phyloP scores from a whole-genome alignment of 768 basidiomycete species.

The Lentinula edodes region DNA sequence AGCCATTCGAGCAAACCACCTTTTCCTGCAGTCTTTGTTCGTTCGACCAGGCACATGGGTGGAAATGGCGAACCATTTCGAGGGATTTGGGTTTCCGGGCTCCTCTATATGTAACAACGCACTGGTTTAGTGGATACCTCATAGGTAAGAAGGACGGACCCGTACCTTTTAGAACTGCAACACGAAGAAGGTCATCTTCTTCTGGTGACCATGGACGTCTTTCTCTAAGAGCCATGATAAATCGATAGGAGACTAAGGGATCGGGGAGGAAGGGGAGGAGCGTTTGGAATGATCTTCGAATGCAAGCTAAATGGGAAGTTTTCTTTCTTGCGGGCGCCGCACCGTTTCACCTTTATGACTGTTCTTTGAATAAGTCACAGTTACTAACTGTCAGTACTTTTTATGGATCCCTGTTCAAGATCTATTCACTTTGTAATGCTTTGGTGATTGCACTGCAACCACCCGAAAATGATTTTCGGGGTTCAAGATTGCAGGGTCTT shows the following conservation, averaged over 20 bases:
- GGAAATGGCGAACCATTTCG: slow-evolving; percentile 59
- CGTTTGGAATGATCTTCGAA: neutral
- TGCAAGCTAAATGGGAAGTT: neutral
- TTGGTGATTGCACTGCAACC: neutral
- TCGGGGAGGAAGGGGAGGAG: neutral
- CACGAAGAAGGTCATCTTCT: slow-evolving; percentile 47
- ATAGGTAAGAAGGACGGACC: neutral
- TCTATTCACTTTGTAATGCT: neutral
- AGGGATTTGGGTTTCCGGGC: slow-evolving; percentile 52
- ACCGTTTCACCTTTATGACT: neutral
- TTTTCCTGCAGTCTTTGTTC: slow-evolving; percentile 60
- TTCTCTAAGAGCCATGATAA: slow-evolving; percentile 23
- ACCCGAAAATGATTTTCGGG: neutral
- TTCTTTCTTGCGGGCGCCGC: neutral
- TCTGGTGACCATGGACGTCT: slow-evolving; percentile 46
- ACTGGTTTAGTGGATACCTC: slow-evolving; percentile 6
- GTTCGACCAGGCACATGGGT: slow-evolving; percentile 57
- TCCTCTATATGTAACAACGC: slow-evolving; percentile 36
- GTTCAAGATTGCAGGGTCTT: neutral
- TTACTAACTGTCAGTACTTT: neutral
- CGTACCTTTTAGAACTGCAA: slow-evolving; percentile 43
- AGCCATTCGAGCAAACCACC: slow-evolving; percentile 62
- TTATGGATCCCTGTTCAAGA: neutral
- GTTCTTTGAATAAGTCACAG: neutral
- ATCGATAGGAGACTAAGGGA: neutral